These are phyloP conservation scores for Penicillium lividum DNA, from an alignment of 495 filamentous ascomycete genomes.

Conservation along the genomic window DNA sequence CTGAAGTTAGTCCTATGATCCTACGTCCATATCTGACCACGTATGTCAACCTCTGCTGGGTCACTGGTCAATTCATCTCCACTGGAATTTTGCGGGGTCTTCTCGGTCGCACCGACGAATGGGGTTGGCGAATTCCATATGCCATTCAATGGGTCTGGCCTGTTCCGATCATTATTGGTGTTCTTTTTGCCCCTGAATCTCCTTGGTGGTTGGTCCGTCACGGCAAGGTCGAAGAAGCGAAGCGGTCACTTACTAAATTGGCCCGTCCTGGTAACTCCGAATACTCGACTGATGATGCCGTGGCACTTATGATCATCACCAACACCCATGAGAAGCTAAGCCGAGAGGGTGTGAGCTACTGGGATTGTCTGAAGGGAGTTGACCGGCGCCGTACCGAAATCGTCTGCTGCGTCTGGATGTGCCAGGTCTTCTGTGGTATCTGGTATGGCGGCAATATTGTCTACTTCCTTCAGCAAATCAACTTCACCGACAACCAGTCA, in stretches of 20 bases:
- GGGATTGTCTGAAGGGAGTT: constrained; percentile 72
- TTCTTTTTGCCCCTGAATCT: constrained; percentile 69
- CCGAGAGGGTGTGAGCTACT: constrained; percentile 60
- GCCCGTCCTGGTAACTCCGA: constrained; percentile 53
- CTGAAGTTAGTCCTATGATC: constrained; percentile 71
- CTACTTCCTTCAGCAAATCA: neutral
- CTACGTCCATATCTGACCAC: constrained; percentile 72
- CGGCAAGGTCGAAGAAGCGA: constrained; percentile 64
- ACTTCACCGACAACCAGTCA: constrained; percentile 47
- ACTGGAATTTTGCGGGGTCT: constrained; percentile 55
- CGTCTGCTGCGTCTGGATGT: constrained; percentile 65
- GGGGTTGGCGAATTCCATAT: constrained; percentile 68
- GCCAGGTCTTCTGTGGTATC: constrained; percentile 71
- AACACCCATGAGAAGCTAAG: constrained; percentile 69
- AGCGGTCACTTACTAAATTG: constrained; percentile 62
- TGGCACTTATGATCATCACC: constrained; percentile 80
- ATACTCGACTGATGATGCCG: constrained; percentile 69
- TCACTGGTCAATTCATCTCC: constrained; percentile 62
- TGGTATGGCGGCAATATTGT: neutral
- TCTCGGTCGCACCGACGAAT: constrained; percentile 39
- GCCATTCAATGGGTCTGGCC: constrained; percentile 84
- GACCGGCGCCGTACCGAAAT: constrained; percentile 74
- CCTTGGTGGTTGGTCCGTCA: constrained; percentile 82
- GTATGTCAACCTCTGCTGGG: constrained; percentile 82
- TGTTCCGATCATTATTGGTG: constrained; percentile 65